Percentiles rank a stretch among this genome's conserved stretches.
These are phyloP conservation scores for Juncus effusus DNA, from an alignment of 176 grass and related monocot species.

Conservation along the genomic window DNA sequence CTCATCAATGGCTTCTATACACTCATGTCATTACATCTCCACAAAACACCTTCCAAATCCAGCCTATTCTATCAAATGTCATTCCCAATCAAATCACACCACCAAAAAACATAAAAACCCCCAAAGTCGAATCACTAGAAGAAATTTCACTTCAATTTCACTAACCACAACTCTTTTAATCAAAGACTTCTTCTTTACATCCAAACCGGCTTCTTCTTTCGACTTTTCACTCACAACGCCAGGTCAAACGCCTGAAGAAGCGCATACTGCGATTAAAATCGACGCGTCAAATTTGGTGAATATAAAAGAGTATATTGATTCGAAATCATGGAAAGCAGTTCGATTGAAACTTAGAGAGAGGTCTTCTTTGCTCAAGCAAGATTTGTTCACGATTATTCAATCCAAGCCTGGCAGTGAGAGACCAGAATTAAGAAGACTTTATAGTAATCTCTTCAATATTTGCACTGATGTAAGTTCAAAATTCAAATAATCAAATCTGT, in stretches of 20 bases:
- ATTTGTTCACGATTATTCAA: slow-evolving; percentile 90
- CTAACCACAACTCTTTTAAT: slow-evolving; percentile 21
- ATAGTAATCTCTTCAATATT: slow-evolving; percentile 76
- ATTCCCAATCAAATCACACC: slow-evolving; percentile 4
- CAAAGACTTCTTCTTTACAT: slow-evolving; percentile 30
- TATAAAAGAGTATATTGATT: slow-evolving; percentile 61
- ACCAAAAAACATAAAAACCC: background rate
- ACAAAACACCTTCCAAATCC: slow-evolving; percentile 31
- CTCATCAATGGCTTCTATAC: slow-evolving; percentile 18
- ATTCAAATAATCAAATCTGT: background rate
- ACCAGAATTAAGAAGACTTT: slow-evolving; percentile 61
- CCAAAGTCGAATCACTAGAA: slow-evolving; percentile 23
- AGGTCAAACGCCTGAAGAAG: slow-evolving; percentile 63
- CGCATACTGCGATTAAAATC: slow-evolving; percentile 33
- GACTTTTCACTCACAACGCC: slow-evolving; percentile 55
- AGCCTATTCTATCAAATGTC: slow-evolving; percentile 11
- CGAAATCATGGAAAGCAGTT: slow-evolving; percentile 58
- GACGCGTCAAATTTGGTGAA: slow-evolving; percentile 62
- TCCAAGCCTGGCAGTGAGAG: slow-evolving; percentile 36
- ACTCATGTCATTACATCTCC: slow-evolving; percentile 14
- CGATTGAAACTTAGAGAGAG: slow-evolving; percentile 52
- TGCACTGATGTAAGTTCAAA: slow-evolving; percentile 41
- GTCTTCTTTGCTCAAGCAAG: slow-evolving; percentile 65
- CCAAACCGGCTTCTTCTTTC: slow-evolving; percentile 32
- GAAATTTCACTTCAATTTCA: slow-evolving; percentile 28